Conservation (phyloP, 2,329 filamentous ascomycete species). For the Cladosporium phlei region DNA sequence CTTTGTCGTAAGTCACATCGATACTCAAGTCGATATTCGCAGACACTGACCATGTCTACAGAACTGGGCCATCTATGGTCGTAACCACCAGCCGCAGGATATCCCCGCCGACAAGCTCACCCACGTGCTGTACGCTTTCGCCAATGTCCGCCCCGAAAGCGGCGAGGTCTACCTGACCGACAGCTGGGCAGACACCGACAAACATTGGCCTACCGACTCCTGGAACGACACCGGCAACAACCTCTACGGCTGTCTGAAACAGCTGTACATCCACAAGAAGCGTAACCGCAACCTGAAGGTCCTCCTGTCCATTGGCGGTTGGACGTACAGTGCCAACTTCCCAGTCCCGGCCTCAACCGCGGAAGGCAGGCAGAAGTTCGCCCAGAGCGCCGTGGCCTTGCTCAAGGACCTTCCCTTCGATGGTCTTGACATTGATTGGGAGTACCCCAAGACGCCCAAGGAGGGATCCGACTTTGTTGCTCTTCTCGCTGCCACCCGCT, state of each 20-base stretch:
- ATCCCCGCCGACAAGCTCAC: slow-evolving; percentile 75
- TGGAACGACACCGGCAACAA: slow-evolving; percentile 61
- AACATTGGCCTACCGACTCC: slow-evolving; percentile 64
- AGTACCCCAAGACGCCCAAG: slow-evolving; percentile 38
- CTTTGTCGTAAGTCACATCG: slow-evolving; percentile 6
- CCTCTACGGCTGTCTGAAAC: slow-evolving; percentile 70
- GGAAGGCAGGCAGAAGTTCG: slow-evolving; percentile 61
- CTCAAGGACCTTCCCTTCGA: slow-evolving; percentile 73
- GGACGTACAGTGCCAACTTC: slow-evolving; percentile 75
- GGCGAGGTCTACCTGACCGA: slow-evolving; percentile 74
- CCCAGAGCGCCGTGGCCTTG: slow-evolving; percentile 64
- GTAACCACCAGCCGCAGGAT: slow-evolving; percentile 75
- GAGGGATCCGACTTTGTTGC: slow-evolving; percentile 37
- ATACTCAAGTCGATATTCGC: slow-evolving; percentile 48
- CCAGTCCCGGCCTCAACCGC: slow-evolving; percentile 58
- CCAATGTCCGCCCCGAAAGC: slow-evolving; percentile 70
- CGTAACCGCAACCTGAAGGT: slow-evolving; percentile 69
- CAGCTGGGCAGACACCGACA: slow-evolving; percentile 61
- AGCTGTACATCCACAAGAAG: slow-evolving; percentile 70
- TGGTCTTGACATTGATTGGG: slow-evolving; percentile 46
- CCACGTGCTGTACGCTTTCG: slow-evolving; percentile 85
- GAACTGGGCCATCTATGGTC: slow-evolving; percentile 57
- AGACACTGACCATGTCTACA: slow-evolving; percentile 65
- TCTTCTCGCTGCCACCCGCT: slow-evolving; percentile 33
- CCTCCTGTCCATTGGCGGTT: slow-evolving; percentile 79